phyloP scores from a whole-genome alignment of 176 grass and related monocot species.

The Coix lacrymajobi region DNA sequence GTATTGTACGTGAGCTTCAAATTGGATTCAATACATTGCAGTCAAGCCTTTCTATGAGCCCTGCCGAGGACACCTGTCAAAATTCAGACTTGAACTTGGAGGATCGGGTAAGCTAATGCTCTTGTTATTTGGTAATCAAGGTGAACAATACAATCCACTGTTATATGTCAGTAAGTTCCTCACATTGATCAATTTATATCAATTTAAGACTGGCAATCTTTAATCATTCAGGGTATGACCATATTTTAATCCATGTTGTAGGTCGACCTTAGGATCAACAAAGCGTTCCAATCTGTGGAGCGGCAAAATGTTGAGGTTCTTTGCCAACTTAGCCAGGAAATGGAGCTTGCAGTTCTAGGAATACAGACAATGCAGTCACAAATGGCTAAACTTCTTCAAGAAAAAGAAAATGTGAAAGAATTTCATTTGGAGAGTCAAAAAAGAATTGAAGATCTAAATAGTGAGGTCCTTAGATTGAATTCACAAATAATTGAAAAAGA shows the following conservation, averaged over 20 bases:
- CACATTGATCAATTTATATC: conserved; percentile 24
- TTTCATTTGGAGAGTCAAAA: conserved; percentile 28
- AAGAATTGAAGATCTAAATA: conserved; percentile 36
- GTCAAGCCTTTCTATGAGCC: conserved; percentile 31
- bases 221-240: conserved; percentile 18
- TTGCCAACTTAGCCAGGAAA: conserved; percentile 47
- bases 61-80: conserved; percentile 28
- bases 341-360: conserved; percentile 38
- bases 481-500: conserved; percentile 56
- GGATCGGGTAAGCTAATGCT: conserved; percentile 80
- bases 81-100: conserved; percentile 40
- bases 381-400: conserved; percentile 38
- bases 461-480: conserved; percentile 53
- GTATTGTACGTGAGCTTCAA: conserved; percentile 44
- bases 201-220: neutral
- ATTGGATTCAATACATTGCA: conserved; percentile 29
- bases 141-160: conserved; percentile 50
- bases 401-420: conserved; percentile 39
- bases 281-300: conserved; percentile 12
- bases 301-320: conserved; percentile 17
- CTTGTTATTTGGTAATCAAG: conserved; percentile 69
- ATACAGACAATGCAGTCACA: conserved; percentile 47
- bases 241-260: conserved; percentile 31
- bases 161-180: conserved; percentile 65
- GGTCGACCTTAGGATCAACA: conserved; percentile 13